Conservation (phyloP, 352 stramenopile species). For the Phytophthora kernoviae region DNA sequence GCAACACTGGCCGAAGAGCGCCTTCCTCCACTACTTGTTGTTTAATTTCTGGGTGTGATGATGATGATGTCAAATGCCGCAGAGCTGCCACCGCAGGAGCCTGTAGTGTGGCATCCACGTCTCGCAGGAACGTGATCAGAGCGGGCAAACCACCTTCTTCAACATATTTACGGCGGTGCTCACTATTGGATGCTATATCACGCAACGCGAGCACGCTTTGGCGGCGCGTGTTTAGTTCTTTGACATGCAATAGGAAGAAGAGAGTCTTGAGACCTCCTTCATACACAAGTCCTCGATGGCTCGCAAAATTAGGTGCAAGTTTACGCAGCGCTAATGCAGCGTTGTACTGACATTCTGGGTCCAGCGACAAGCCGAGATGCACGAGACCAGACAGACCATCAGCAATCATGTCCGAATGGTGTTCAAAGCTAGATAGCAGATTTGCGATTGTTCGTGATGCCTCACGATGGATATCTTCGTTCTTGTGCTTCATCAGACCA, state of each 20-base stretch:
- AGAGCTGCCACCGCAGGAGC: slow-evolving; percentile 89
- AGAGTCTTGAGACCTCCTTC: slow-evolving; percentile 91
- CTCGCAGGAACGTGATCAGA: slow-evolving; percentile 89
- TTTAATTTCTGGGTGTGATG: slow-evolving; percentile 83
- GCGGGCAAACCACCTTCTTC: slow-evolving; percentile 87
- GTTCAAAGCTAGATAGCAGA: slow-evolving; percentile 92
- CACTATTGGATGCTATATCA: slow-evolving; percentile 89
- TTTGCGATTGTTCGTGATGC: slow-evolving; percentile 93
- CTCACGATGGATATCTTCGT: slow-evolving; percentile 94
- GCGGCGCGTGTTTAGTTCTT: slow-evolving; percentile 92
- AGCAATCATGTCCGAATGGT: slow-evolving; percentile 92
- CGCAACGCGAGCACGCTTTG: slow-evolving; percentile 90
- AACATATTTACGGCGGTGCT: slow-evolving; percentile 88
- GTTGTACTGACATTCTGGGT: slow-evolving; percentile 96
- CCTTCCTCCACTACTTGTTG: slow-evolving; percentile 83
- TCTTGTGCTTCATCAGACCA: slow-evolving; percentile 82
- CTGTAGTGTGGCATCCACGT: slow-evolving; percentile 90
- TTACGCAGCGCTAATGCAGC: slow-evolving; percentile 94
- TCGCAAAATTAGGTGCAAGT: slow-evolving; percentile 91
- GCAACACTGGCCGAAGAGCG: slow-evolving; percentile 82
- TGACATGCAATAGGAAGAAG: slow-evolving; percentile 90
- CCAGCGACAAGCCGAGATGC: slow-evolving; percentile 87
- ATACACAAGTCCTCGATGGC: slow-evolving; percentile 87
- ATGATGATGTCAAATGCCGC: slow-evolving; percentile 86
- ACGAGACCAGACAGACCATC: slow-evolving; percentile 92